Conservation (phyloP, 352 stramenopile genomes). For the Phytophthora fragariaefolia region DNA sequence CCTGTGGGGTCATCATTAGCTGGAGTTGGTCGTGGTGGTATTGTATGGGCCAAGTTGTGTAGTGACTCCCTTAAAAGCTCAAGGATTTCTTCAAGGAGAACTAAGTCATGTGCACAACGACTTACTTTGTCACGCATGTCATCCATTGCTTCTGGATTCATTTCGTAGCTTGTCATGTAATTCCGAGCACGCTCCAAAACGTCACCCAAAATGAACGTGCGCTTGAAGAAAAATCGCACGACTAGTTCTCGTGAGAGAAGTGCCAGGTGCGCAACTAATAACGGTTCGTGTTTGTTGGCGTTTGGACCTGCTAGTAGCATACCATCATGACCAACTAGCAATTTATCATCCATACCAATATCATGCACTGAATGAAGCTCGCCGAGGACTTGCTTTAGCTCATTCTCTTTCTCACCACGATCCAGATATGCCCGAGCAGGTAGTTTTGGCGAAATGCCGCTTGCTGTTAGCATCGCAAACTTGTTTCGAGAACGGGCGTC, state of each 20-base stretch:
- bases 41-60: slow-evolving; percentile 76
- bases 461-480: slow-evolving; percentile 97
- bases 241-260: slow-evolving; percentile 95
- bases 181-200: slow-evolving; percentile 93
- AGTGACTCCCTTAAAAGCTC: slow-evolving; percentile 95
- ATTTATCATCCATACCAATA: slow-evolving; percentile 95
- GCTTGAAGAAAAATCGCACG: slow-evolving; percentile 95
- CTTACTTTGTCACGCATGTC: slow-evolving; percentile 92
- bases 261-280: slow-evolving; percentile 93
- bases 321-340: slow-evolving; percentile 95
- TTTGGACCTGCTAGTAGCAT: slow-evolving; percentile 94
- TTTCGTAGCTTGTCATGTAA: slow-evolving; percentile 93
- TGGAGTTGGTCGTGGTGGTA: slow-evolving; percentile 64
- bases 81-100: slow-evolving; percentile 96
- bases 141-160: slow-evolving; percentile 91
- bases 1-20: slow-evolving; percentile 87
- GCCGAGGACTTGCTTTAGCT: slow-evolving; percentile 95
- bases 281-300: slow-evolving; percentile 91
- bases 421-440: slow-evolving; percentile 96
- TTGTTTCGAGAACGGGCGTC: slow-evolving; percentile 96
- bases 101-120: slow-evolving; percentile 94
- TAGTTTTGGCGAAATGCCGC: slow-evolving; percentile 95
- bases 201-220: slow-evolving; percentile 96
- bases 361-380: slow-evolving; percentile 96
- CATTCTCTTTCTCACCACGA: slow-evolving; percentile 96